phyloP scores from a whole-genome alignment of 129 eudicot genomes.

The Oenanthe sinensis region DNA sequence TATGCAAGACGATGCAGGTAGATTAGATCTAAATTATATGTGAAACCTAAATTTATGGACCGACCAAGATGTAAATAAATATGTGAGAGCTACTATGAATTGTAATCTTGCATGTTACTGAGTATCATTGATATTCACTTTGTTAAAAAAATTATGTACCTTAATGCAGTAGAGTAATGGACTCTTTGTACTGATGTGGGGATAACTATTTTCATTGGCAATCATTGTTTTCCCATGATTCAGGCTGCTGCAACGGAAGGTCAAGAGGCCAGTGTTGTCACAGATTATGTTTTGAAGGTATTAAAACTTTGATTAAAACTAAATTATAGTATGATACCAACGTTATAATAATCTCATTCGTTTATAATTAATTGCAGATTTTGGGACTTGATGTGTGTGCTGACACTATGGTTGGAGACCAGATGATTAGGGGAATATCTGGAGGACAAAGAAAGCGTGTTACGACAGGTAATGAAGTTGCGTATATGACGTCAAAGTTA shows the following conservation, averaged over 20 bases:
- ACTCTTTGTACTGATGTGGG: background rate
- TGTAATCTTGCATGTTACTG: background rate
- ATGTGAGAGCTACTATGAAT: background rate
- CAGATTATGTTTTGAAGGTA: slow-evolving; percentile 76
- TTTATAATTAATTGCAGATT: slow-evolving; percentile 26
- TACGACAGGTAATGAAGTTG: slow-evolving; percentile 32
- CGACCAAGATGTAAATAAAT: background rate
- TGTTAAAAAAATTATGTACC: background rate
- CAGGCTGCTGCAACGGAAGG: slow-evolving; percentile 65
- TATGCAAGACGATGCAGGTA: background rate
- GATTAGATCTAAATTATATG: background rate
- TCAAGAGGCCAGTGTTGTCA: slow-evolving; percentile 53
- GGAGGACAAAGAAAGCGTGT: slow-evolving; percentile 67
- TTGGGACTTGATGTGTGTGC: slow-evolving; percentile 67
- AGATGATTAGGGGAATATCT: slow-evolving; percentile 59
- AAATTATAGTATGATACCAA: background rate
- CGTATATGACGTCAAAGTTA: background rate
- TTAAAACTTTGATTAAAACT: background rate
- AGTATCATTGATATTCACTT: background rate
- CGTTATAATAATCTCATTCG: background rate
- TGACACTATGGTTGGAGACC: slow-evolving; percentile 64
- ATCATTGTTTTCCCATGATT: background rate
- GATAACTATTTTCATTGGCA: background rate
- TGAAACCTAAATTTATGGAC: background rate
- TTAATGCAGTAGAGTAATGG: background rate